Percentiles rank a stretch among this genome's conserved stretches.
phyloP scores from a whole-genome alignment of 2,329 filamentous ascomycete species.

The Alternaria burnsii region DNA sequence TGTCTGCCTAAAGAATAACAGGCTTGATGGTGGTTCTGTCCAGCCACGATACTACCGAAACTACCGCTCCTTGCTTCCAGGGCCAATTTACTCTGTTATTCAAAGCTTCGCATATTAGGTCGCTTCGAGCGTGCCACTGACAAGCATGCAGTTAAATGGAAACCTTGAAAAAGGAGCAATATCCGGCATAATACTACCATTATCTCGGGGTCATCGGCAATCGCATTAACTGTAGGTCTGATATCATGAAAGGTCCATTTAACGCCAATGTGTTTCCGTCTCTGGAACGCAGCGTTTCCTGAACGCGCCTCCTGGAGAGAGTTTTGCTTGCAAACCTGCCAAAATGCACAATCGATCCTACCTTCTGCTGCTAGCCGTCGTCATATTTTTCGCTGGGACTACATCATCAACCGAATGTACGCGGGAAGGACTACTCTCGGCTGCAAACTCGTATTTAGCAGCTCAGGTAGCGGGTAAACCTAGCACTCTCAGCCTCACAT shows the following conservation, averaged over 20 bases:
- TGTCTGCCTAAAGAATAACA: background rate
- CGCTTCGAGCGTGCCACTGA: constrained; percentile 29
- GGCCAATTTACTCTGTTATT: background rate
- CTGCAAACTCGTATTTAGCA: constrained; percentile 35
- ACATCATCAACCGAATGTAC: constrained; percentile 31
- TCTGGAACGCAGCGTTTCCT: background rate
- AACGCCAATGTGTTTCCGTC: background rate
- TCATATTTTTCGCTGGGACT: background rate
- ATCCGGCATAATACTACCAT: constrained; percentile 20
- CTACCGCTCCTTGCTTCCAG: background rate
- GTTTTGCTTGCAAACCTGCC: background rate
- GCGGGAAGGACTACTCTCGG: constrained; percentile 36
- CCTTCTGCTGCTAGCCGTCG: background rate
- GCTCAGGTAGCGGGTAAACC: constrained; percentile 34
- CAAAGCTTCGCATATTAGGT: constrained; percentile 11
- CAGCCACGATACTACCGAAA: background rate
- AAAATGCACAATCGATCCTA: background rate
- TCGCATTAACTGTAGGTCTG: background rate
- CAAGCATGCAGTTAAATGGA: constrained; percentile 24
- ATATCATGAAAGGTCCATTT: background rate
- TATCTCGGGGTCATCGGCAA: constrained; percentile 6
- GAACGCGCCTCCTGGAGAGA: background rate
- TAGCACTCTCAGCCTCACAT: constrained; percentile 27
- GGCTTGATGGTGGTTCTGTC: background rate
- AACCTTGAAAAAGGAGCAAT: constrained; percentile 8